Conservation (phyloP, 139 green algal genomes). For the Auxenochlorella protothecoides region DNA sequence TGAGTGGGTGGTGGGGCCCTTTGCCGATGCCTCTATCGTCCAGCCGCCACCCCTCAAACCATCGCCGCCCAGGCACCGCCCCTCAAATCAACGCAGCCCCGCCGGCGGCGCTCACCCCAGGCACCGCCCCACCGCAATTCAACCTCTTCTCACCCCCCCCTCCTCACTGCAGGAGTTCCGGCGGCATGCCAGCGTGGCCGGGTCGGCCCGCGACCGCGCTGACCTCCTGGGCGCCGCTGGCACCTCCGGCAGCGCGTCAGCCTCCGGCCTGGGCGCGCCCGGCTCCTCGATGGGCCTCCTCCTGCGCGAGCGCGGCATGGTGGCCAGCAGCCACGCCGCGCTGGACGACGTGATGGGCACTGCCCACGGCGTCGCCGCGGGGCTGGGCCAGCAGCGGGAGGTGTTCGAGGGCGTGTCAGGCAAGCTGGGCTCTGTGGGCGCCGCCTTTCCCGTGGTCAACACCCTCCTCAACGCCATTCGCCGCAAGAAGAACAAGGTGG, state of each 20-base stretch:
- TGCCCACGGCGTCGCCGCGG: slow-evolving; percentile 50
- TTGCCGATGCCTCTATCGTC: no score
- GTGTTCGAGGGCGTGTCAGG: slow-evolving; percentile 42
- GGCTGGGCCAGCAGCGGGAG: slow-evolving; percentile 47
- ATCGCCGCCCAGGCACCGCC: no score
- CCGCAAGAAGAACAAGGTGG: slow-evolving; percentile 65
- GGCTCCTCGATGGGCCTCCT: slow-evolving; percentile 31
- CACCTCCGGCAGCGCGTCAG: not conserved
- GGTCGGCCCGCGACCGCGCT: slow-evolving; percentile 50
- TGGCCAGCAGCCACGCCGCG: slow-evolving; percentile 30
- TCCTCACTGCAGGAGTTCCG: slow-evolving; percentile 57
- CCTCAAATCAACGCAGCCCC: no score
- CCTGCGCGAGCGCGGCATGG: slow-evolving; percentile 67
- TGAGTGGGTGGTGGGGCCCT: no score
- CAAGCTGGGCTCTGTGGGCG: slow-evolving; percentile 50
- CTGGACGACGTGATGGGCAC: slow-evolving; percentile 77
- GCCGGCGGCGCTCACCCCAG: no score
- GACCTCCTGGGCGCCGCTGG: slow-evolving; percentile 50
- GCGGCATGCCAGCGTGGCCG: slow-evolving; percentile 48
- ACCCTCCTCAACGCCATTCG: slow-evolving; percentile 73
- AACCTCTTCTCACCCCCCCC: not conserved
- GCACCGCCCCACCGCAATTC: no score
- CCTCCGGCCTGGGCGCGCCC: not conserved
- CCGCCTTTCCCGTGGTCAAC: slow-evolving; percentile 75
- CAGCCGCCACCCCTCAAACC: no score